Percentiles rank a stretch among this genome's conserved stretches.
These are phyloP conservation scores for Tylopilus balloui DNA, from an alignment of 768 basidiomycete genomes.

Conservation along the genomic window DNA sequence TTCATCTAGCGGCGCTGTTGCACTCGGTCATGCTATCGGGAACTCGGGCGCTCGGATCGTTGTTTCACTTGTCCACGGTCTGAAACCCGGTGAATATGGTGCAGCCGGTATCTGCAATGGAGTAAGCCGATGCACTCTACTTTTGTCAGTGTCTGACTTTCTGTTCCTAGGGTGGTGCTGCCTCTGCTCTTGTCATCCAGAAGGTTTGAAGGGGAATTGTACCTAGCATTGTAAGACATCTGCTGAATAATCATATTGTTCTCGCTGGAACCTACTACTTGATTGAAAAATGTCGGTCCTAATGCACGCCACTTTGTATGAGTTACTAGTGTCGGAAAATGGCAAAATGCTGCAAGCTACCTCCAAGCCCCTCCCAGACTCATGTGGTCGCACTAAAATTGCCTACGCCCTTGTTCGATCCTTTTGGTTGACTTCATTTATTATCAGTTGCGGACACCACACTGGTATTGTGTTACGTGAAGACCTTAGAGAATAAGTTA, in stretches of 20 bases:
- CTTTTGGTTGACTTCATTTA: conserved; percentile 1
- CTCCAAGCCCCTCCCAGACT: background rate
- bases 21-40: conserved; percentile 93
- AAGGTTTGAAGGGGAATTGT: conserved; percentile 52
- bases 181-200: conserved; percentile 87
- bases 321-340: conserved; percentile 18
- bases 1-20: conserved; percentile 80
- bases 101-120: conserved; percentile 97
- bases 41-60: conserved; percentile 94
- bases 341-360: background rate
- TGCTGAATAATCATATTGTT: conserved; percentile 15
- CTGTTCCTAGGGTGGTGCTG: conserved; percentile 74
- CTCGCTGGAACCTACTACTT: conserved; percentile 6
- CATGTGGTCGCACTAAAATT: conserved; percentile 11
- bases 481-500: conserved; percentile 9
- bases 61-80: conserved; percentile 87
- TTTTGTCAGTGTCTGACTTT: conserved; percentile 13
- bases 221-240: conserved; percentile 13
- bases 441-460: conserved; percentile 9
- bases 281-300: no score
- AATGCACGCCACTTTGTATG: conserved; percentile 3
- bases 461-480: background rate
- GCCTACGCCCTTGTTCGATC: conserved; percentile 2
- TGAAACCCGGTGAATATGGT: conserved; percentile 90
- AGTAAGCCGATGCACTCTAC: conserved; percentile 45